Evolutionary conservation across 108 stramenopile species (phyloP), one percentile per base, ranked within the genome.

Genomic region (Discostella pseudostelligera): DNA sequence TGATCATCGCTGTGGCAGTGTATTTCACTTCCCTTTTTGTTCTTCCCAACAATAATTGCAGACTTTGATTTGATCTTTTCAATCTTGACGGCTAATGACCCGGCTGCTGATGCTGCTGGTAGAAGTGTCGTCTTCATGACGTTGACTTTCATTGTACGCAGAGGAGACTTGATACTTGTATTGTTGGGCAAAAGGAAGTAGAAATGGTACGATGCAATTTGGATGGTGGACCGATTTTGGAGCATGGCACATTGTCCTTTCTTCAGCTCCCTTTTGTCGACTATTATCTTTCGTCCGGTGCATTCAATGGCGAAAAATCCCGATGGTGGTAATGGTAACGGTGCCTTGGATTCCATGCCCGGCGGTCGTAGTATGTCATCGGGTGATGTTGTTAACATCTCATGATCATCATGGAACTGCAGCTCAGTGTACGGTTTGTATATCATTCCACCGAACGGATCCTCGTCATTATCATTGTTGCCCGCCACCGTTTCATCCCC

Each of bases 281-380:
- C 65, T 0, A 83, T 80, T 9, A 78, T 78, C 74, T 85, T 85
- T 49, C 84, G 79, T 3, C 85, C 82, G 25, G 85, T 59, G 59
- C 84, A 79, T 51, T 88, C 85, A 20, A 91, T 50, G 11, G 79
- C 83, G 53, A 79, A 91, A 59, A 84, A 88, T n/a, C 86, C 85
- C 4, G 11, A 36, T 14, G 58, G 1, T 1, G 85, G 85, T 10
- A 80, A 37, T 21, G 43, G 85, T 10, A 80, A 37, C 14, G 43
- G 46, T 17, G 37, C 56, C 8, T 37, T 42, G 40, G 45, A 11
- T 20, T 67, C 32, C 70, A 54, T 56, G 21, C 45, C 39, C 28
- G 69, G 67, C 57, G 25, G 57, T 8, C 46, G 42, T 16, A 68
- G 13, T 2, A 55, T 36, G 56, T 65, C 55, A 28, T 26, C 24